These are phyloP conservation scores for Inga oerstediana DNA, from an alignment of 306 rosid genomes.

Conservation along the genomic window DNA sequence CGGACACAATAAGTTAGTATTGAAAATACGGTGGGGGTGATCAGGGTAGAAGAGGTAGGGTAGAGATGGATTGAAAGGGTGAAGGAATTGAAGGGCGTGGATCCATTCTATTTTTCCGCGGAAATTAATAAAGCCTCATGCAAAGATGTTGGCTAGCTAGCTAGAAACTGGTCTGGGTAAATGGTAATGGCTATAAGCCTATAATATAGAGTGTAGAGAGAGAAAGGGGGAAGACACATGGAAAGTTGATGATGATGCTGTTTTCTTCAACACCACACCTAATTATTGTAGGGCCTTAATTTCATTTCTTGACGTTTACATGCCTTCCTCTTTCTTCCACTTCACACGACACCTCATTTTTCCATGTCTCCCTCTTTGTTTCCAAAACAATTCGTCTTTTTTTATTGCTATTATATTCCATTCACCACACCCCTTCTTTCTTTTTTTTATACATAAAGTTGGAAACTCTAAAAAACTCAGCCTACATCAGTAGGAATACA, in stretches of 20 bases:
- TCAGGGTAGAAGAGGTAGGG: background rate
- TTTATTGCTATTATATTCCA: background rate
- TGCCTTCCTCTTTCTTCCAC: background rate
- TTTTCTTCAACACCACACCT: conserved; percentile 27
- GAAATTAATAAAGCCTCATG: conserved; percentile 6
- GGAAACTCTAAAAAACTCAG: too few species aligned
- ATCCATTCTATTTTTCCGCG: too few species aligned
- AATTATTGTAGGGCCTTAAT: background rate
- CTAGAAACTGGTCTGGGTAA: conserved; percentile 13
- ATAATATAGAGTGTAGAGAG: background rate
- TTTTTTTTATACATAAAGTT: too few species aligned
- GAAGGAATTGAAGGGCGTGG: background rate
- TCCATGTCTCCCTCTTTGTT: background rate
- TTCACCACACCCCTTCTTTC: background rate
- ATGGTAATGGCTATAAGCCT: background rate
- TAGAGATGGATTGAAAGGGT: background rate
- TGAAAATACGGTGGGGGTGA: background rate
- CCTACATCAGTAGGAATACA: too few species aligned
- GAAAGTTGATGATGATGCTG: conserved; percentile 26
- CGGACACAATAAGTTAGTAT: too few species aligned
- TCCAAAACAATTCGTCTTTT: background rate
- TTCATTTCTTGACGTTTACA: background rate
- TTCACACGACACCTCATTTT: background rate
- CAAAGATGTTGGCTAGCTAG: conserved; percentile 20
- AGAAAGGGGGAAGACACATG: background rate